A percentile compares a stretch with the other conserved stretches of the same genome.
phyloP scores from a whole-genome alignment of 2,329 filamentous ascomycete genomes.

The Mycosphaerella arachidis region DNA sequence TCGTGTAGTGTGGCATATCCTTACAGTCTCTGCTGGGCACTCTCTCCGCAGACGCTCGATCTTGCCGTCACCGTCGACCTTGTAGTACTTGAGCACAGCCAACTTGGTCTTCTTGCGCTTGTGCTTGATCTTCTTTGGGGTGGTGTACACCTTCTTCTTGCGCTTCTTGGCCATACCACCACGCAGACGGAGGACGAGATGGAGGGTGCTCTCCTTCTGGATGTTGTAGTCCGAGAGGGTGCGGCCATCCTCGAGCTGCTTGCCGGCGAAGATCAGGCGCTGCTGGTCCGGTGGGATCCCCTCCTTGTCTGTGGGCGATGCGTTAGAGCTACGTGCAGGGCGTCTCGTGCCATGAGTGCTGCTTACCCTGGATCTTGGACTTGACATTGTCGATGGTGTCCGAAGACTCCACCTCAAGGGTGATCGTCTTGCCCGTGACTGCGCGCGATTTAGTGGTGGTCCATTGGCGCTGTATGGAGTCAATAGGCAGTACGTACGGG shows the following conservation, averaged over 20 bases:
- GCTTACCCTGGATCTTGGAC: slow-evolving; percentile 77
- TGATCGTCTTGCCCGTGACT: slow-evolving; percentile 99
- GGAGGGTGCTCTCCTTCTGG: slow-evolving; percentile 99
- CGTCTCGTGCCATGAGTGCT: neutral
- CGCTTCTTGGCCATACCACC: slow-evolving; percentile 96
- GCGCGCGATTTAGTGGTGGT: slow-evolving; percentile 7
- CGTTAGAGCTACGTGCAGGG: slow-evolving; percentile 6
- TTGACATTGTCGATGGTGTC: slow-evolving; percentile 99
- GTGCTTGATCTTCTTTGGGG: slow-evolving; percentile 99
- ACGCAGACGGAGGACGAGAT: slow-evolving; percentile 95
- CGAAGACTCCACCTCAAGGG: slow-evolving; percentile 98
- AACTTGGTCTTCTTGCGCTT: slow-evolving; percentile 99
- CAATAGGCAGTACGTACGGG: slow-evolving; percentile 56
- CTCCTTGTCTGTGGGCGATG: slow-evolving; percentile 79
- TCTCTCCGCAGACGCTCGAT: slow-evolving; percentile 98
- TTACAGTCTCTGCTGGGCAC: slow-evolving; percentile 85
- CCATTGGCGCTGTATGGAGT: neutral
- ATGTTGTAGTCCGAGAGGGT: slow-evolving; percentile 99
- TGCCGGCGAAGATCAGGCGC: slow-evolving; percentile 98
- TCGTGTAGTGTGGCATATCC: slow-evolving; percentile 34
- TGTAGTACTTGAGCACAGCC: slow-evolving; percentile 99
- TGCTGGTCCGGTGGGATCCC: slow-evolving; percentile 99
- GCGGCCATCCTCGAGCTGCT: slow-evolving; percentile 99
- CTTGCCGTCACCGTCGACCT: slow-evolving; percentile 99
- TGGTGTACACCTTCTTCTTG: slow-evolving; percentile 99